Base-by-base conservation (phyloP, 1,284 basidiomycete species). In the Papiliotrema nemorosa region DNA sequence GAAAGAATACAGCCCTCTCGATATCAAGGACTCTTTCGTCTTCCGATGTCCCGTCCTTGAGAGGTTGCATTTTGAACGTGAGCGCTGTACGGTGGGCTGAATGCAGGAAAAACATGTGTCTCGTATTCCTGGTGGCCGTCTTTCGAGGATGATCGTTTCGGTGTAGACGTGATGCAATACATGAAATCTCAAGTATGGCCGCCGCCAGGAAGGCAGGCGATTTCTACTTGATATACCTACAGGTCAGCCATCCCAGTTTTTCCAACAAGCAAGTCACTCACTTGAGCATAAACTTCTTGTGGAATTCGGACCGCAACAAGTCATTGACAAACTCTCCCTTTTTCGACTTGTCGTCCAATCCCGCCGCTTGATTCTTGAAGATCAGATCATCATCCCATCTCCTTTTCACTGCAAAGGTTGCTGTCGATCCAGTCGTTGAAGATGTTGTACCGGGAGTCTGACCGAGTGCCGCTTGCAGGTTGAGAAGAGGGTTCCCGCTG, bases 301-400 rank as follows among this genome's bases (percentile, higher is more conserved):
- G 90, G 71, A 93, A 93, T 69, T 93, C 90, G 53, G 89, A 91
- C 67, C 92, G 81, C 55, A 96, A 73, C 45, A 96, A 77, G 72
- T 96, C 92, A 67, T 96, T 96, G 55, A 96, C 90, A 66, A 97
- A 96, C 57, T 87, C 85, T 12, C 86, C 85, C 59, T 80, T 86
- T 53, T 81, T 79, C 3, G 80, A 77, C 69, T 85, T 88, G 56
- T 78, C 78, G 49, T 73, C 70, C 34, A 66, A 31, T 43, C 80
- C 81, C 72, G 85, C 84, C 0, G 92, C 88, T 74, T 97, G 92
- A 71, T 96, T 96, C 78, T 96, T 96, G 82, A 97, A 97, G 65
- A 97, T 92, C 51, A 94, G 78, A 74, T 97, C 90, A 67, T 96
- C 91, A 69, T 97, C 92, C 92, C 92, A 97, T 48, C 92, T 80